Evolutionary conservation across 257 asterid genomes (phyloP).

Genomic region (Nicotiana tomentosiformis): DNA sequence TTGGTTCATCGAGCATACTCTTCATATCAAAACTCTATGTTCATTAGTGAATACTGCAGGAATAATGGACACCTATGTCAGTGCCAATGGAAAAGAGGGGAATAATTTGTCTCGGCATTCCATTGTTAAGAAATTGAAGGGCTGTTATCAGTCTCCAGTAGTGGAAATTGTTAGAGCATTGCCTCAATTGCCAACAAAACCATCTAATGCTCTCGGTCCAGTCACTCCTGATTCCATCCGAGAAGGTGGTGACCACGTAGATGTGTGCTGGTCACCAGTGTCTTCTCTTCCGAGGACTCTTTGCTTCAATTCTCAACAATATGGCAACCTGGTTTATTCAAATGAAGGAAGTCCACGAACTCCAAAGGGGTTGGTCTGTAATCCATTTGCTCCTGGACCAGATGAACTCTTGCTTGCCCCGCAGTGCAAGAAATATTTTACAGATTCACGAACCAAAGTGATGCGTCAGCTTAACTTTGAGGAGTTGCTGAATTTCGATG

Average conservation of each 20-base stretch:
- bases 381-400: constrained; percentile 55
- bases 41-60: background rate
- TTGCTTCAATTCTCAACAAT: constrained; percentile 5
- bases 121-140: background rate
- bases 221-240: constrained; percentile 36
- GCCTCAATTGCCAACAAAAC: background rate
- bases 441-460: constrained; percentile 26
- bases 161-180: background rate
- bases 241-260: constrained; percentile 18
- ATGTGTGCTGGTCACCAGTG: constrained; percentile 19
- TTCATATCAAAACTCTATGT: background rate
- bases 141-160: background rate
- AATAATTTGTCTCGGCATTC: constrained; percentile 8
- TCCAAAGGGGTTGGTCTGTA: constrained; percentile 33
- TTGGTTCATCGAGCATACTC: background rate
- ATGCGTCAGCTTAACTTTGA: constrained; percentile 34
- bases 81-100: constrained; percentile 10
- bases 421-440: constrained; percentile 17
- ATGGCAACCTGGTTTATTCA: background rate
- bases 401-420: constrained; percentile 43
- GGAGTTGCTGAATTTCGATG: background rate
- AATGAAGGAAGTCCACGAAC: constrained; percentile 20
- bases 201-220: constrained; percentile 22
- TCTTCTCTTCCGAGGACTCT: constrained; percentile 13
- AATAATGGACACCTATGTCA: constrained; percentile 26